phyloP scores from a whole-genome alignment of 768 basidiomycete species.

The Russula earlei region DNA sequence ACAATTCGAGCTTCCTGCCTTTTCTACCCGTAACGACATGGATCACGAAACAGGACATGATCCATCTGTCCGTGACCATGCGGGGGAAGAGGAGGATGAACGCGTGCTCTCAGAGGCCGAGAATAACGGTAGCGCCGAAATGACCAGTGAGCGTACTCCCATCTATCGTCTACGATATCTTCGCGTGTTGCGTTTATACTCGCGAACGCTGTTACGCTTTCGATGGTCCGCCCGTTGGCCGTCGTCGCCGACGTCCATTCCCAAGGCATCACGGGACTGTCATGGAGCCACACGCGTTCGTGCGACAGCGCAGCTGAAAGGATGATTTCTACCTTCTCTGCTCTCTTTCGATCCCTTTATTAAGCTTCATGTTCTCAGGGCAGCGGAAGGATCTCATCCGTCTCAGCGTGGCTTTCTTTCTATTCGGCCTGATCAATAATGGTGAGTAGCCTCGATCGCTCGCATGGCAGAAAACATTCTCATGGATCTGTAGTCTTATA shows the following conservation, averaged over 20 bases:
- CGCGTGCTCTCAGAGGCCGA: not conserved
- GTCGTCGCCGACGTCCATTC: not conserved
- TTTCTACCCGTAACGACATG: conserved; percentile 1
- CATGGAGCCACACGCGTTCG: not conserved
- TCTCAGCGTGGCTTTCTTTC: conserved; percentile 64
- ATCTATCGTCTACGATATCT: too few relatives aligned
- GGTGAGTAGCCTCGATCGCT: conserved; percentile 34
- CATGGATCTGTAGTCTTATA: conserved; percentile 57
- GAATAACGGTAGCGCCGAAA: not conserved
- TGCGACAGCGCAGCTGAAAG: not conserved
- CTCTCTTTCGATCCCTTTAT: not conserved
- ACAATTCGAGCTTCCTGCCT: conserved; percentile 7
- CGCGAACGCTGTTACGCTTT: not conserved
- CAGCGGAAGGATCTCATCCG: conserved; percentile 25
- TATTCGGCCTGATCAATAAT: conserved; percentile 90
- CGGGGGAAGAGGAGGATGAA: conserved; percentile 1
- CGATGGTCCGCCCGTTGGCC: not conserved
- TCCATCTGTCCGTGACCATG: not conserved
- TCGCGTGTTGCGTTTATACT: not conserved
- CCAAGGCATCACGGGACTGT: not conserved
- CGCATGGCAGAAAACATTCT: not conserved
- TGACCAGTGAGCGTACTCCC: not conserved
- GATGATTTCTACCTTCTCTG: not conserved
- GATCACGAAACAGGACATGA: not conserved
- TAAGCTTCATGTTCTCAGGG: not conserved